These are phyloP conservation scores for Cutaneotrichosporon sp. DNA, from an alignment of 1,284 basidiomycete genomes.

Conservation along the genomic window DNA sequence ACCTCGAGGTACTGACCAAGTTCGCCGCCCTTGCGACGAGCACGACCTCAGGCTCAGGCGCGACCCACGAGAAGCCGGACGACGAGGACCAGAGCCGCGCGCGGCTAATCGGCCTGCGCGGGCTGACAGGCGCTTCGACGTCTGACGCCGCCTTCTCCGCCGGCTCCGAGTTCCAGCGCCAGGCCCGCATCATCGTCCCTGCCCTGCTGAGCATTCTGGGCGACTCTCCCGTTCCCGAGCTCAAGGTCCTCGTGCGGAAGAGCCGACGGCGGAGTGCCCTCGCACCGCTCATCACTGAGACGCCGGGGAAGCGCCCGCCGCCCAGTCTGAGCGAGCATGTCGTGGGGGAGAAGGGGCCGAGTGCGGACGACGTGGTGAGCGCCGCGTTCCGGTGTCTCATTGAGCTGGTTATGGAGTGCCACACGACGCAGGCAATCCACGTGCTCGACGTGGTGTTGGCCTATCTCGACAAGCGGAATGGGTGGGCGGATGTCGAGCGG, in stretches of 20 bases:
- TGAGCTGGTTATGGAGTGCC: conserved; percentile 69
- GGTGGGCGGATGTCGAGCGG: conserved; percentile 70
- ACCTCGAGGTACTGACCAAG: conserved; percentile 62
- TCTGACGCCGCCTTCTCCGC: conserved; percentile 81
- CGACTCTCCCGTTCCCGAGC: conserved; percentile 57
- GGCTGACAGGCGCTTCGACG: conserved; percentile 71
- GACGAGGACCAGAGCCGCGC: conserved; percentile 55
- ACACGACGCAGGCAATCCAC: conserved; percentile 63
- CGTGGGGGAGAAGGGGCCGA: conserved; percentile 81
- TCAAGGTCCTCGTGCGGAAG: conserved; percentile 64
- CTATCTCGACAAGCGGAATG: conserved; percentile 57
- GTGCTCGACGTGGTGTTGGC: conserved; percentile 67
- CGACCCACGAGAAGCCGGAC: conserved; percentile 23
- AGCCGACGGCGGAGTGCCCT: conserved; percentile 28
- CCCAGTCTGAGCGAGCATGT: conserved; percentile 80
- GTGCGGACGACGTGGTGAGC: conserved; percentile 65
- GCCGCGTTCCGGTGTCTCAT: conserved; percentile 69
- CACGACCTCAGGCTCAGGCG: conserved; percentile 48
- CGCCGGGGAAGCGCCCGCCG: conserved; percentile 52
- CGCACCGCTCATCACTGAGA: conserved; percentile 73
- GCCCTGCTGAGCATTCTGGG: conserved; percentile 69
- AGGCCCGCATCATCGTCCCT: conserved; percentile 66
- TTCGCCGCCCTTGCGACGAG: conserved; percentile 64
- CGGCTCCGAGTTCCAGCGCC: conserved; percentile 65
- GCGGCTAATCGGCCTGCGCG: conserved; percentile 77